Conservation (phyloP, 768 basidiomycete species). For the Boletus sp. region DNA sequence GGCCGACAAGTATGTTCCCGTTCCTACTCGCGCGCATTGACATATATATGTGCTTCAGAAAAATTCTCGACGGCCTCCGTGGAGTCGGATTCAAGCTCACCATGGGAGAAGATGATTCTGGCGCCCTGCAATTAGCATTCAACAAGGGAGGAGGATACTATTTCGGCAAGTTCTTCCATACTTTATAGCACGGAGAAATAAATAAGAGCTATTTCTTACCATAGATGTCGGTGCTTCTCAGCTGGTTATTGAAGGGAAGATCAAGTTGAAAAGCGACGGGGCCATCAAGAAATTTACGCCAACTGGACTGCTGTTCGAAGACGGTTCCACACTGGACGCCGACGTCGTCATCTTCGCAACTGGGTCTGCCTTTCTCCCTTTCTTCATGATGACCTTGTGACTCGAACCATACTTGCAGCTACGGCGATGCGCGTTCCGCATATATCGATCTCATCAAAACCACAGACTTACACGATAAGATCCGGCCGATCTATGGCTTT, state of each 20-base stretch:
- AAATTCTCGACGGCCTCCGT: conserved; percentile 53
- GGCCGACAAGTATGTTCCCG: conserved; percentile 48
- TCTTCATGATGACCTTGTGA: background rate
- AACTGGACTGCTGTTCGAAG: conserved; percentile 24
- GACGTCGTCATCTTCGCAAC: conserved; percentile 40
- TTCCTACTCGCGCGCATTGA: background rate
- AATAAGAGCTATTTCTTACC: background rate
- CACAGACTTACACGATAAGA: conserved; percentile 15
- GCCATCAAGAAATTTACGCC: conserved; percentile 35
- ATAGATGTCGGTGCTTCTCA: conserved; percentile 43
- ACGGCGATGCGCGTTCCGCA: conserved; percentile 16
- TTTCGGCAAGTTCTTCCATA: conserved; percentile 41
- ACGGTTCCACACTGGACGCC: conserved; percentile 39
- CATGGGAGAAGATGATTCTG: conserved; percentile 49
- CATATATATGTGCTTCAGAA: conserved; percentile 28
- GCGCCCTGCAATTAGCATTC: conserved; percentile 49
- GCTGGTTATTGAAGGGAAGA: conserved; percentile 44
- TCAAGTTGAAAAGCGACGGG: conserved; percentile 39
- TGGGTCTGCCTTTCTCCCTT: conserved; percentile 21
- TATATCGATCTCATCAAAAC: conserved; percentile 22
- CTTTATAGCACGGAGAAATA: background rate
- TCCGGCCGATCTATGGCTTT: conserved; percentile 31
- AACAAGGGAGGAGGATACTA: conserved; percentile 63
- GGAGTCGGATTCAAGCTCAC: conserved; percentile 57
- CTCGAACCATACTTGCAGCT: conserved; percentile 6